These are phyloP conservation scores for Amylocystis lapponica DNA, from an alignment of 768 basidiomycete species.

Conservation along the genomic window DNA sequence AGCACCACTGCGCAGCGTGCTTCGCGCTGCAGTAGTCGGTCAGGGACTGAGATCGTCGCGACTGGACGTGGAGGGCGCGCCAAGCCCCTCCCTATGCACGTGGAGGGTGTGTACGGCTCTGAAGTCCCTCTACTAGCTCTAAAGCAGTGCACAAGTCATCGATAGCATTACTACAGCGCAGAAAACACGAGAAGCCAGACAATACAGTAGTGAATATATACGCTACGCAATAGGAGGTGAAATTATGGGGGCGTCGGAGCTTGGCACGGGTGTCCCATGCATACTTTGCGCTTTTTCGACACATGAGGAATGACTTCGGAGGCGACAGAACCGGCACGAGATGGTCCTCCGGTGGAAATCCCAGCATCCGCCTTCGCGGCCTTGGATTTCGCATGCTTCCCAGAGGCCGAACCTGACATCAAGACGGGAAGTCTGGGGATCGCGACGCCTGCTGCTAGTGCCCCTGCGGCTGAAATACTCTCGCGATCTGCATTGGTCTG, in stretches of 20 bases:
- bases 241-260: conserved; percentile 6
- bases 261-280: conserved; percentile 7
- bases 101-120: too few species aligned
- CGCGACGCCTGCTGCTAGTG: conserved; percentile 10
- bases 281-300: conserved; percentile 15
- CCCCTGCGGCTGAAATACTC: conserved; percentile 6
- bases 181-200: background rate
- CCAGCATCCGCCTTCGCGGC: conserved; percentile 3
- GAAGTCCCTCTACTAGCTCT: too few species aligned
- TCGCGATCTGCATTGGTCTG: conserved; percentile 7
- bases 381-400: conserved; percentile 4
- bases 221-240: conserved; percentile 1
- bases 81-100: too few species aligned
- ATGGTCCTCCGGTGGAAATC: conserved; percentile 12
- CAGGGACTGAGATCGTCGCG: too few species aligned
- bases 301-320: conserved; percentile 16
- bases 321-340: conserved; percentile 18
- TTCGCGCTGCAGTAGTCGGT: too few species aligned
- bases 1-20: background rate
- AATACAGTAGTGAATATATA: background rate
- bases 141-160: background rate
- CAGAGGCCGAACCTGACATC: conserved; percentile 10
- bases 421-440: conserved; percentile 15
- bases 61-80: too few species aligned
- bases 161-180: background rate